Evolutionary conservation across 176 grass and related monocot genomes (phyloP).

Genomic region (Aegilops sharonensis): DNA sequence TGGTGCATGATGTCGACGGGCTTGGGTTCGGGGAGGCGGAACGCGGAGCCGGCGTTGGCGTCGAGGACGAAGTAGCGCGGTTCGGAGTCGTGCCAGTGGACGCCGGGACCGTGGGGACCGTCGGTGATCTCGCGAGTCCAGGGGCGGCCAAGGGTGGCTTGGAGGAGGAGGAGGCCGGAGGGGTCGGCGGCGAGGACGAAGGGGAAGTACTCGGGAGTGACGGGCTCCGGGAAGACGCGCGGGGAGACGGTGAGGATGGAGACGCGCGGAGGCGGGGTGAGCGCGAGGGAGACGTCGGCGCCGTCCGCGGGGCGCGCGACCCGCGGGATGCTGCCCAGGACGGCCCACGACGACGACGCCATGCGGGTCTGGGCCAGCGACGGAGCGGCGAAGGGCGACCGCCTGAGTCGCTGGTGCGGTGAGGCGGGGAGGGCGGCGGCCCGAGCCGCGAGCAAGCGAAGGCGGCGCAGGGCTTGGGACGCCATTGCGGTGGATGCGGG

Average conservation of each 20-base stretch:
- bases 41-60: background rate
- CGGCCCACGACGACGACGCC: constrained; percentile 19
- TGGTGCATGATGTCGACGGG: constrained; percentile 10
- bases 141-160: constrained; percentile 10
- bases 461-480: background rate
- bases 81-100: background rate
- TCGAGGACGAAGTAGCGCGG: constrained; percentile 31
- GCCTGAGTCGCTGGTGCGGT: background rate
- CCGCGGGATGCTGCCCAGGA: constrained; percentile 17
- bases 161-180: constrained; percentile 38
- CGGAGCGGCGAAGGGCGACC: background rate
- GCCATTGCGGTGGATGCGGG: background rate
- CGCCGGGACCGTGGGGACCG: background rate
- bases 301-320: background rate
- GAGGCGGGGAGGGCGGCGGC: background rate
- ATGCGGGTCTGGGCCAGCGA: background rate
- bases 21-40: background rate
- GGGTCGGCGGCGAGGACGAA: constrained; percentile 36
- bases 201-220: constrained; percentile 2
- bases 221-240: background rate
- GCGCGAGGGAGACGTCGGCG: constrained; percentile 4
- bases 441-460: background rate
- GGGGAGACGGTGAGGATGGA: constrained; percentile 15
- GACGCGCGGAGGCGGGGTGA: constrained; percentile 6
- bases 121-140: background rate